A percentile compares a stretch with the other conserved stretches of the same genome.
phyloP scores from a whole-genome alignment of 306 rosid genomes.

The Albizia julibrissin region DNA sequence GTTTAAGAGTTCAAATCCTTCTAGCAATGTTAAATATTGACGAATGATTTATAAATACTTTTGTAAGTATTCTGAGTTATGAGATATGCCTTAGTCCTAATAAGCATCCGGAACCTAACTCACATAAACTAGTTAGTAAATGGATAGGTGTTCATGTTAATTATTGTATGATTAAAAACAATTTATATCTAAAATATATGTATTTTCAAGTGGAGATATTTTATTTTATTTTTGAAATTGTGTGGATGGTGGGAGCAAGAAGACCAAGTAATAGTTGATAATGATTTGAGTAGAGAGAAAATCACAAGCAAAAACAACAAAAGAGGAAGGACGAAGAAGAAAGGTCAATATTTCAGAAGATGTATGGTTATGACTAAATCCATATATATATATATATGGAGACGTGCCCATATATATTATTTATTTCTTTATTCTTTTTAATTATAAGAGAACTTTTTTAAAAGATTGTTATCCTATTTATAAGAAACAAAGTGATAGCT shows the following conservation, averaged over 20 bases:
- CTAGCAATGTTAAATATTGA: too few species aligned
- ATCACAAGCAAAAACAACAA: not conserved
- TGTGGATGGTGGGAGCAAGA: not conserved
- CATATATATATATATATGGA: too few species aligned
- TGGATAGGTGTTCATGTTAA: not conserved
- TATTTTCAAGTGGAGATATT: not conserved
- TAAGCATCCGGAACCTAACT: fast-evolving
- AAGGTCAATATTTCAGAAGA: not conserved
- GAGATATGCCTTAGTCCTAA: too few species aligned
- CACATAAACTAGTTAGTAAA: too few species aligned
- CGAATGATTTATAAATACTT: too few species aligned
- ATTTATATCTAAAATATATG: not conserved
- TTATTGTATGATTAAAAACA: too few species aligned
- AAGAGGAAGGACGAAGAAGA: not conserved
- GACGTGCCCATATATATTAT: not conserved
- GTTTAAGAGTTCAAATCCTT: too few species aligned
- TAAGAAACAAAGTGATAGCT: too few species aligned
- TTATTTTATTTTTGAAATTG: not conserved
- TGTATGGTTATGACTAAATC: not conserved
- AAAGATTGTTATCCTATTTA: too few species aligned
- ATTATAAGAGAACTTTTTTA: too few species aligned
- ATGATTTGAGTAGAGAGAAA: not conserved
- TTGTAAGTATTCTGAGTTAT: too few species aligned
- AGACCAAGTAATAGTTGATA: not conserved
- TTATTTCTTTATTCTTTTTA: too few species aligned